A percentile compares a stretch with the other conserved stretches of the same genome.
Evolutionary conservation across 106 monocot species (phyloP).

Genomic region (Dioscorea dumetorum): DNA sequence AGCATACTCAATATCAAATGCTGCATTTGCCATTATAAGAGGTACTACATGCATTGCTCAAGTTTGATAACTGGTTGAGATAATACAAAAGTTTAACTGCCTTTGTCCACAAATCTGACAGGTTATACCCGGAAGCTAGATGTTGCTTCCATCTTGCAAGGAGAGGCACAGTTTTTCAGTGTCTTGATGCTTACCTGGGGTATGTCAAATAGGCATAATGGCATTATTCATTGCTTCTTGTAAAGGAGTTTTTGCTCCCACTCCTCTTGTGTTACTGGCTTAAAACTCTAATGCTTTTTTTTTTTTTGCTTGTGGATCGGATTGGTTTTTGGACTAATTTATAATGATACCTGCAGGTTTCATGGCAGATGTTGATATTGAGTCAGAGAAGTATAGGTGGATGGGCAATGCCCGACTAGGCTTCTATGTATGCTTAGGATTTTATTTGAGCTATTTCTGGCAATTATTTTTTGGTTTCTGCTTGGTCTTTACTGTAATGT

Average conservation of each 20-base stretch:
- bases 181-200: slow-evolving; percentile 94
- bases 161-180: slow-evolving; percentile 69
- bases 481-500: too few relatives aligned
- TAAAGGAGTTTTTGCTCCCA: too few relatives aligned
- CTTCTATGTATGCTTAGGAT: slow-evolving; percentile 51
- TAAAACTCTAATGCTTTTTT: too few relatives aligned
- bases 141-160: slow-evolving; percentile 80
- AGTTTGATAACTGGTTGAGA: too few relatives aligned
- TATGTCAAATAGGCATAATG: slow-evolving; percentile 12
- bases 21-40: slow-evolving; percentile 68
- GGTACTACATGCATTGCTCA: slow-evolving; percentile 25
- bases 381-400: slow-evolving; percentile 93
- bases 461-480: too few relatives aligned
- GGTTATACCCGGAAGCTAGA: slow-evolving; percentile 63
- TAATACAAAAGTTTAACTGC: too few relatives aligned
- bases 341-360: slow-evolving; percentile 49
- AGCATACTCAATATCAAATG: slow-evolving; percentile 48
- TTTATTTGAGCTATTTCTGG: too few relatives aligned
- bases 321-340: too few relatives aligned
- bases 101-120: slow-evolving; percentile 10
- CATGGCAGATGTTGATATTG: slow-evolving; percentile 69
- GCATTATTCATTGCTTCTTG: too few relatives aligned
- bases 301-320: too few relatives aligned
- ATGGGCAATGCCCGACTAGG: slow-evolving; percentile 77
- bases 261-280: too few relatives aligned